phyloP scores from a whole-genome alignment of 2,329 filamentous ascomycete genomes.

The Colletotrichum sp. region DNA sequence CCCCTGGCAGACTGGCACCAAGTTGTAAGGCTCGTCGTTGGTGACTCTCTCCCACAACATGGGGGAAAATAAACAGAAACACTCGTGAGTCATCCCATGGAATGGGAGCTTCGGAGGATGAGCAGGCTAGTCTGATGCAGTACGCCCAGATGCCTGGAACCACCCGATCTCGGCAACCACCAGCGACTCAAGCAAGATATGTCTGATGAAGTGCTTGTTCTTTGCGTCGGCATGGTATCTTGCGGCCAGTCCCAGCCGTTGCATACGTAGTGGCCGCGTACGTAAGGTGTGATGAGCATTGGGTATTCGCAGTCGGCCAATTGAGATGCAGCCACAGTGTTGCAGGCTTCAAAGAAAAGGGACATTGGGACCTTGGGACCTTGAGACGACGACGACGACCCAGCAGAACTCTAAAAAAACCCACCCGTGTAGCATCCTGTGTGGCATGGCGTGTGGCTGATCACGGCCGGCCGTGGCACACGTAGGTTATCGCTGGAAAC shows the following conservation, averaged over 20 bases:
- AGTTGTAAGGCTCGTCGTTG: neutral
- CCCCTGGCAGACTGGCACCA: neutral
- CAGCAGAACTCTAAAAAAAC: conserved; percentile 4
- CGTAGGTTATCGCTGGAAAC: neutral
- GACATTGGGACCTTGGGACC: neutral
- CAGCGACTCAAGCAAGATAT: neutral
- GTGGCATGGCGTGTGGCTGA: conserved; percentile 15
- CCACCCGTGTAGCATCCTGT: conserved; percentile 8
- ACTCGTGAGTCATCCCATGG: conserved; percentile 12
- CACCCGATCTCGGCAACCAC: neutral
- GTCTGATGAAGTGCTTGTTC: neutral
- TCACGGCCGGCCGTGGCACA: conserved; percentile 7
- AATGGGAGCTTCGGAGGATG: neutral
- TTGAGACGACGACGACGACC: neutral
- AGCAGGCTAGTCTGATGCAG: neutral
- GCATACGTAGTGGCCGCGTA: neutral
- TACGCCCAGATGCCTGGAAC: neutral
- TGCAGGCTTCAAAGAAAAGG: neutral
- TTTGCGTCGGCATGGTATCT: neutral
- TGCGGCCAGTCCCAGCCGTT: neutral
- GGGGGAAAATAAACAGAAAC: neutral
- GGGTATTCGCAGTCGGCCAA: neutral
- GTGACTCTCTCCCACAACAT: neutral
- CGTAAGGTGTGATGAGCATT: neutral
- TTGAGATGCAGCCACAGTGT: neutral